Evolutionary conservation across 169 alveolate species (phyloP), one percentile per base, ranked within the genome.

Genomic region (Theileria sp.): DNA sequence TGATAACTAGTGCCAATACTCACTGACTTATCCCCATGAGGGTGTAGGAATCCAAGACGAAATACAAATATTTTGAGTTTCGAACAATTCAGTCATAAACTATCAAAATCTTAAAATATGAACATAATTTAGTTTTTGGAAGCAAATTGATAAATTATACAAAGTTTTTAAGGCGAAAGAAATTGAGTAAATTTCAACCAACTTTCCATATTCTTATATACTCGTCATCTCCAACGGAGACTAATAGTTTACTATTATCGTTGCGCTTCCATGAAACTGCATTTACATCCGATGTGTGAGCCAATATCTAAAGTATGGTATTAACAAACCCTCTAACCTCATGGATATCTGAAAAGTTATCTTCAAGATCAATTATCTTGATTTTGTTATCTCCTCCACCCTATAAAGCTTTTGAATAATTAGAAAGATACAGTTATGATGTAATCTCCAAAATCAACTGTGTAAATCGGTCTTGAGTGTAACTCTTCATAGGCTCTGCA

Each of bases 171-270:
- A 5, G 36, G 5, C 36, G 36, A 38, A 23, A 21, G 7, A 1
- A 21, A 7, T 6, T 30, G 30, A 36, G 12, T 25, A 75, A 73
- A 32, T 51, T 3, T 49, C 21, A 28, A 36, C 58, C 80, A 68
- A 79, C 50, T 77, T 78, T 82, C 93, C 92, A 90, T 44, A 90
- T 61, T 76, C 87, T 86, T 54, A 90, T 79, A 58, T 81, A 87
- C 68, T 88, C 92, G 80, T 90, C 94, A 67, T 90, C 94, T 12
- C 93, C 93, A 17, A 87, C 92, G 3, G 93, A 75, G 7, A 91
- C 93, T 34, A 90, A 75, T 19, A 90, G 23, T 51, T 66, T 74
- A 15, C 79, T 80, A 26, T 82, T 68, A 19, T 68, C 79, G 56
- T 74, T 17, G 13, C 62, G 84, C 19, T 85, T 85, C 94, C 94